Percentiles rank a stretch among this genome's conserved stretches.
phyloP scores from a whole-genome alignment of 495 filamentous ascomycete genomes.

The Aspergillus saccharolyticus region DNA sequence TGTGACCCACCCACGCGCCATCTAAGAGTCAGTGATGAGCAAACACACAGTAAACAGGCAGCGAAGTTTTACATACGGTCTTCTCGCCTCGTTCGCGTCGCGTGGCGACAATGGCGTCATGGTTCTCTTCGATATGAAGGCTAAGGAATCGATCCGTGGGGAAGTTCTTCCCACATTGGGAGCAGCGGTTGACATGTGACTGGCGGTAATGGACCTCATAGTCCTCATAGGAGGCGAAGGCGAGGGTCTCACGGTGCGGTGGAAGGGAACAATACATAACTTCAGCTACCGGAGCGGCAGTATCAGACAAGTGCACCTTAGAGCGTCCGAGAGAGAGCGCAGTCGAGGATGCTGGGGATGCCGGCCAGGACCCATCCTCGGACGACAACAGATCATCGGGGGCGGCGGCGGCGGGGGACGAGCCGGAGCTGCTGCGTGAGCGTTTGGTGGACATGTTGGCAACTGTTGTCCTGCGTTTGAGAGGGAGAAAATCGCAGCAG shows the following conservation, averaged over 20 bases:
- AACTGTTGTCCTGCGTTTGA: neutral
- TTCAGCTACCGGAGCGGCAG: conserved; percentile 18
- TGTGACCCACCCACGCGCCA: conserved; percentile 21
- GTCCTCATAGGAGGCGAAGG: conserved; percentile 70
- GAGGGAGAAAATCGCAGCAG: neutral
- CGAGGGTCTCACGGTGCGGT: conserved; percentile 62
- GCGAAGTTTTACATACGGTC: conserved; percentile 49
- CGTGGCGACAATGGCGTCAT: conserved; percentile 74
- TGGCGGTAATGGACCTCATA: conserved; percentile 85
- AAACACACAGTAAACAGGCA: neutral
- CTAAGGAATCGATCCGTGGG: conserved; percentile 65
- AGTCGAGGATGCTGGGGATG: conserved; percentile 20
- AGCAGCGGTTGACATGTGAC: conserved; percentile 77
- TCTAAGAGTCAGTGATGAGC: neutral
- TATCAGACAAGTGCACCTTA: conserved; percentile 26
- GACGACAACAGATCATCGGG: conserved; percentile 10
- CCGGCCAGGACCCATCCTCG: conserved; percentile 20
- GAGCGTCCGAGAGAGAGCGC: conserved; percentile 17
- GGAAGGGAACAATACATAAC: conserved; percentile 76
- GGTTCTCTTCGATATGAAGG: conserved; percentile 87
- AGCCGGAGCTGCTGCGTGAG: conserved; percentile 47
- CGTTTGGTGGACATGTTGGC: conserved; percentile 53
- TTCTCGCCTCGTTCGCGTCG: conserved; percentile 75
- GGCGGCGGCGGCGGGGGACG: conserved; percentile 15
- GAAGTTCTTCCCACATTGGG: conserved; percentile 75